Percentiles rank a stretch among this genome's conserved stretches.
Conservation (phyloP, 2,329 filamentous ascomycete genomes). For the Lanzia echinophila region DNA sequence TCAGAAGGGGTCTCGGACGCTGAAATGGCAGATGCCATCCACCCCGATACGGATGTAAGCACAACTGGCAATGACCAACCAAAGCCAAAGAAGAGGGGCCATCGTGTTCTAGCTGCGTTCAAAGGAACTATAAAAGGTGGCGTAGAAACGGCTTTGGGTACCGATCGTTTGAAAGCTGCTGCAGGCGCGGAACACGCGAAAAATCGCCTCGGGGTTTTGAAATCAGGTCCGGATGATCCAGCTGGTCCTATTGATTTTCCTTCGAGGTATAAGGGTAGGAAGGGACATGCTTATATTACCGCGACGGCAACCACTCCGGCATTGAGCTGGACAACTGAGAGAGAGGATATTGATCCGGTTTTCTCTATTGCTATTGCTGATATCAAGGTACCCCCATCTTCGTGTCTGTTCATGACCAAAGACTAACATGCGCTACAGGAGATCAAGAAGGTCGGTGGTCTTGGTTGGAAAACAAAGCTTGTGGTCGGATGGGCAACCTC, state of each 20-base stretch:
- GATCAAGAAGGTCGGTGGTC: conserved; percentile 70
- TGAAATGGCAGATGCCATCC: conserved; percentile 29
- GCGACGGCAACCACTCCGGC: conserved; percentile 60
- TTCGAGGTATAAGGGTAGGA: conserved; percentile 61
- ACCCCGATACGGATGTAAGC: conserved; percentile 35
- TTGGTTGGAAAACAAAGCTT: conserved; percentile 80
- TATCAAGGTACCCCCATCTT: conserved; percentile 38
- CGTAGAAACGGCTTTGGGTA: conserved; percentile 64
- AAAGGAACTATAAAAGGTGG: conserved; percentile 55
- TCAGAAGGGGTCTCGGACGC: conserved; percentile 23
- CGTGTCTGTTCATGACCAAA: background rate
- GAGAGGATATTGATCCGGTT: conserved; percentile 48
- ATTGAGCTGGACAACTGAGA: conserved; percentile 42
- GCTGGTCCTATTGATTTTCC: conserved; percentile 73
- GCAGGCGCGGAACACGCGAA: conserved; percentile 54
- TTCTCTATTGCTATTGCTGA: conserved; percentile 68
- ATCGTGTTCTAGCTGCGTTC: conserved; percentile 50
- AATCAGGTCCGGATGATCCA: conserved; percentile 36
- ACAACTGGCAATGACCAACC: conserved; percentile 14
- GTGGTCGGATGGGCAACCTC: conserved; percentile 74
- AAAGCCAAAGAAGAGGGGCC: conserved; percentile 25
- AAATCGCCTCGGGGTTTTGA: conserved; percentile 64
- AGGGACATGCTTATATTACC: conserved; percentile 65
- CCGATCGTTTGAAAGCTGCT: conserved; percentile 61
- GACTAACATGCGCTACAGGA: conserved; percentile 35